phyloP scores from a whole-genome alignment of 768 basidiomycete species.

The Floccularia luteovirens region DNA sequence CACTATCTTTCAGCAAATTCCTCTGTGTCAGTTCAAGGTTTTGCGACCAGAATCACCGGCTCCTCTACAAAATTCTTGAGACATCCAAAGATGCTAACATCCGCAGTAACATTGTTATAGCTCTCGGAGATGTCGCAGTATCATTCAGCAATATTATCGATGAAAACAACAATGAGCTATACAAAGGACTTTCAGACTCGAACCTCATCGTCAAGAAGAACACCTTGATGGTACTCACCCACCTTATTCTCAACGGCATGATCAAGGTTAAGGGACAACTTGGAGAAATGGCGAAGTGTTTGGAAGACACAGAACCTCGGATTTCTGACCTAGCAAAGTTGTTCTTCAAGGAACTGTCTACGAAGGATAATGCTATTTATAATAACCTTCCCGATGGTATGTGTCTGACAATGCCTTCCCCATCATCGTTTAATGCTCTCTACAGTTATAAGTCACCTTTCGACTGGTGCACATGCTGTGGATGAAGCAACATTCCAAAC shows the following conservation, averaged over 20 bases:
- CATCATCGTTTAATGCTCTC: conserved; percentile 5
- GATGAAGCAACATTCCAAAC: conserved; percentile 89
- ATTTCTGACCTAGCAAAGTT: conserved; percentile 94
- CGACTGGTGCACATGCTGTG: conserved; percentile 84
- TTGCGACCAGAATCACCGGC: conserved; percentile 81
- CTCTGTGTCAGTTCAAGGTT: conserved; percentile 93
- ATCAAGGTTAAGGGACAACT: conserved; percentile 99
- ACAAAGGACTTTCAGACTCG: conserved; percentile 85
- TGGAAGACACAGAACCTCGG: conserved; percentile 83
- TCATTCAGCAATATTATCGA: conserved; percentile 98
- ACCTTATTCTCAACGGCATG: conserved; percentile 97
- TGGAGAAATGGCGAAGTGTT: conserved; percentile 99
- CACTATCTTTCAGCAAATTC: conserved; percentile 89
- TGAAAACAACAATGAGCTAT: conserved; percentile 93
- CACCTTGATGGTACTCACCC: conserved; percentile 96
- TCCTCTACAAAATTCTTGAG: conserved; percentile 93
- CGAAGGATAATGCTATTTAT: conserved; percentile 98
- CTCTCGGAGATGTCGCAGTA: conserved; percentile 94
- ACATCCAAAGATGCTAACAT: conserved; percentile 86
- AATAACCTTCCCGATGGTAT: conserved; percentile 95
- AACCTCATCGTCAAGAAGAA: conserved; percentile 96
- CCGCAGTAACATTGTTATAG: conserved; percentile 94
- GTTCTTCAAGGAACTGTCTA: conserved; percentile 94
- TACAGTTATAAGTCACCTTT: conserved; percentile 90
- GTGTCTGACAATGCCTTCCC: conserved; percentile 11